Evolutionary conservation across 768 basidiomycete species (phyloP), one percentile per base, ranked within the genome.

Genomic region (Termitomyces eurrhizus): DNA sequence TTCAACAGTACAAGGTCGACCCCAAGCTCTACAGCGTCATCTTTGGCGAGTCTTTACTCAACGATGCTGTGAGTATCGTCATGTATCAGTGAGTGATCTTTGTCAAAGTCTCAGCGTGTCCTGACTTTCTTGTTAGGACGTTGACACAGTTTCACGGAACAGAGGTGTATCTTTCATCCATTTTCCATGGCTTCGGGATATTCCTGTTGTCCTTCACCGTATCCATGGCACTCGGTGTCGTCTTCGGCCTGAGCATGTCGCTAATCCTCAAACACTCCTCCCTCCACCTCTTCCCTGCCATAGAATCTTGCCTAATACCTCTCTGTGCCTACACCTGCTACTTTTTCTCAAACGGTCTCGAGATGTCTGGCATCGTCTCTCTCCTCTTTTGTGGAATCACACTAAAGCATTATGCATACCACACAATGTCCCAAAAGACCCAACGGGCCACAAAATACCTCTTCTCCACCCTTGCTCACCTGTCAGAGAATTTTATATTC

Each of bases 61-160:
- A 99, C 75, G 97, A 99, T 79, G 97, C 97, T 21, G 97, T 98
- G 69, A 94, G 93, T 82, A 98, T 98, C 78, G 95, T 98, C 74
- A 95, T 99, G 92, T 98, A 98, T 75, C 97, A 99, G 95, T 98
- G 72, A 80, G 95, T 90, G 62, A 48, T 41, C 46, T 46, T 51
- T 55, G 2, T 42, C 37, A 7, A 36, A 26, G 37, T 9, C 29
- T 41, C 52, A n/a, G 21, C 24, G 37, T 56, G 21, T 33, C 18
- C 32, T 59, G 48, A 54, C 16, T 32, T 21, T 16, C 35, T 7
- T 39, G 14, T 35, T 33, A 98, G 95, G 73, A 98, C 96, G 0
- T 78, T 98, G 55, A 89, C 90, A 8, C 91, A 88, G 69, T 98
- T 98, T 74, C 93, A 95, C 66, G 93, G 93, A 6, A 81, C 85